Evolutionary conservation across 139 green algal species (phyloP).

Genomic region (Tetraselmis striata): DNA sequence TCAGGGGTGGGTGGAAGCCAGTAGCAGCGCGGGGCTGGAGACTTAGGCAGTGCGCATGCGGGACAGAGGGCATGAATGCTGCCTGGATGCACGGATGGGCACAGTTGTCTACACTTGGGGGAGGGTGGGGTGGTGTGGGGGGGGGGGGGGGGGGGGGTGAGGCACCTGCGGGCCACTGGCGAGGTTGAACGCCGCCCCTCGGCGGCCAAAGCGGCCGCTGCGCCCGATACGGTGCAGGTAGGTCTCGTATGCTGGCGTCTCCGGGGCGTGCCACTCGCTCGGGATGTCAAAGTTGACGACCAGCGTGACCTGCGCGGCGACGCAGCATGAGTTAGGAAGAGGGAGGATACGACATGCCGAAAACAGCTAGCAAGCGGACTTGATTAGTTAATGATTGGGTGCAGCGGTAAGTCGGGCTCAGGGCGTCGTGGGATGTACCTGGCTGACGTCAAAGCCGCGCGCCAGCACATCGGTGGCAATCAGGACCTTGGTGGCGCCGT

Average conservation of each 20-base stretch:
- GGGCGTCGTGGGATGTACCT: no score
- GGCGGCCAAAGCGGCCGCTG: constrained; percentile 43
- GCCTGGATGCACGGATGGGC: not conserved
- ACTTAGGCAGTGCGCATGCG: not conserved
- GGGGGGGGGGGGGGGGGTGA: not conserved
- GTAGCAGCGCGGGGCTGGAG: not conserved
- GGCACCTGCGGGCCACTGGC: not conserved
- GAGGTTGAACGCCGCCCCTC: constrained; percentile 26
- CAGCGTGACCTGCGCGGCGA: constrained; percentile 33
- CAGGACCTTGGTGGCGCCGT: constrained; percentile 17
- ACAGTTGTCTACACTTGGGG: no score
- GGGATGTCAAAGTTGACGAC: constrained; percentile 58
- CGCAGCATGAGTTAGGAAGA: no score
- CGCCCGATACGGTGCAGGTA: constrained; percentile 55
- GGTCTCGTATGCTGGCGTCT: constrained; percentile 22
- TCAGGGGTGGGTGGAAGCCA: not conserved
- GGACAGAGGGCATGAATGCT: not conserved
- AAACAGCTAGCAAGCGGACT: no score
- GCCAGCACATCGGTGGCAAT: constrained; percentile 51
- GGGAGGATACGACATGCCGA: no score
- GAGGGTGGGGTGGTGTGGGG: no score
- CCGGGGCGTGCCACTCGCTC: constrained; percentile 32
- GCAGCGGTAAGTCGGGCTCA: no score
- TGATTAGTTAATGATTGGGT: no score
- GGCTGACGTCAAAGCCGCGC: constrained; percentile 43